Base-by-base conservation (phyloP, 202 grass and related monocot genomes). In the Setaria italica region DNA sequence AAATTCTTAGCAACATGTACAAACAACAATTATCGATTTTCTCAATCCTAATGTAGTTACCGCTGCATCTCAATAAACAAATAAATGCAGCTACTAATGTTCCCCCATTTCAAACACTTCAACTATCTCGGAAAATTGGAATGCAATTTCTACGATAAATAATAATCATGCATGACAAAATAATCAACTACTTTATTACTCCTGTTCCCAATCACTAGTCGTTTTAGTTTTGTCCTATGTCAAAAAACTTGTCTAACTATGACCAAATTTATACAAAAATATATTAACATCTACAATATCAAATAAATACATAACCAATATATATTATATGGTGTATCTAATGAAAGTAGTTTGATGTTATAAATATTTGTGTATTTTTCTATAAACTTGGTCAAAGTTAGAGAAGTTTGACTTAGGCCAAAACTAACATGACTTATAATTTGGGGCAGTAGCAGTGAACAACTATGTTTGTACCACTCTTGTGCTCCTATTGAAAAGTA, bases 1-100 rank as follows among this genome's bases (percentile, higher is more conserved):
- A 74, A 67, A 1, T 90, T 62, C 60, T 25, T 68, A 62, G 62
- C 69, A 68, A 59, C 55, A 82, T 37, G 69, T 70, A 58, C 7
- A 29, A 43, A 43, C 32, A 30, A 55, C 6, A 10, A 62, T 17
- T 53, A 33, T 14, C 2, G 6, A 0, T 84, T 74, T 62, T 65
- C 15, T 68, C 33, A 51, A 37, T 56, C 20, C 32, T 53, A 70
- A 15, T 70, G 9, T 11, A 79, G 42, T 47, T 58, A 43, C 41
- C 54, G 19, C 0, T 84, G 69, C 45, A 32, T 72, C 69, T 9
- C 45, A 30, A 70, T 49, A 45, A 17, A 70, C 29, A 34, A 33
- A 35, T 65, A 72, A 72, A 71, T 48, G 6, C 35, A 78, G 41
- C 20, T n/a, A 53, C 25, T 14, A 53, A 4, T 84, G 48, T 85